Conservation (phyloP, 1,284 basidiomycete genomes). For the Melampsora americana region DNA sequence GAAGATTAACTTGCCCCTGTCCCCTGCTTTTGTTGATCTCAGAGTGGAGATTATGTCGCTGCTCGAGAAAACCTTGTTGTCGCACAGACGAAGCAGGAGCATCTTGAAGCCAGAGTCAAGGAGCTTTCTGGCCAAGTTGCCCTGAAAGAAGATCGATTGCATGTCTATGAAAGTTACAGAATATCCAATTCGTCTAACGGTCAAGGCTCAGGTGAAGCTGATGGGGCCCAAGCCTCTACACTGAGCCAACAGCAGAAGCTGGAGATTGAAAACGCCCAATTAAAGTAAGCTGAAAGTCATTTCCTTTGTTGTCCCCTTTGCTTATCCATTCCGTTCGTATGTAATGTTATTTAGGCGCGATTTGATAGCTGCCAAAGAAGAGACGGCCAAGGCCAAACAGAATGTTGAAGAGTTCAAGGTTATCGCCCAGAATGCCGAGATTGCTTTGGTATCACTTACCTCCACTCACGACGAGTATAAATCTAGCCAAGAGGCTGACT, state of each 20-base stretch:
- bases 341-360: conserved; percentile 60
- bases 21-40: conserved; percentile 12
- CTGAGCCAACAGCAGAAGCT: conserved; percentile 71
- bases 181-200: conserved; percentile 19
- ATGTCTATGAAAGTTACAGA: conserved; percentile 70
- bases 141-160: conserved; percentile 74
- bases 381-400: conserved; percentile 65
- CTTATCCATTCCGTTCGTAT: conserved; percentile 23
- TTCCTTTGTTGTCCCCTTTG: neutral
- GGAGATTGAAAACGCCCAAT: conserved; percentile 76
- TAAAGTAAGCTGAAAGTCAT: conserved; percentile 61
- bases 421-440: conserved; percentile 75
- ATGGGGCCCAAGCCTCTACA: conserved; percentile 55
- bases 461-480: conserved; percentile 75
- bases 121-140: conserved; percentile 69
- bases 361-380: conserved; percentile 70
- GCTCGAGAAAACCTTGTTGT: conserved; percentile 70
- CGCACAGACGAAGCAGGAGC: conserved; percentile 74
- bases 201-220: neutral
- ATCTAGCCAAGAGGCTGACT: conserved; percentile 64
- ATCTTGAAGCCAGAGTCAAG: conserved; percentile 72
- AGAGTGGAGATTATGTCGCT: conserved; percentile 67
- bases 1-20: neutral
- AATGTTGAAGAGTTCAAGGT: conserved; percentile 79
- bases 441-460: conserved; percentile 68